Percentiles rank a stretch among this genome's conserved stretches.
Evolutionary conservation across 352 stramenopile genomes (phyloP).

Genomic region (Pythium biforme): DNA sequence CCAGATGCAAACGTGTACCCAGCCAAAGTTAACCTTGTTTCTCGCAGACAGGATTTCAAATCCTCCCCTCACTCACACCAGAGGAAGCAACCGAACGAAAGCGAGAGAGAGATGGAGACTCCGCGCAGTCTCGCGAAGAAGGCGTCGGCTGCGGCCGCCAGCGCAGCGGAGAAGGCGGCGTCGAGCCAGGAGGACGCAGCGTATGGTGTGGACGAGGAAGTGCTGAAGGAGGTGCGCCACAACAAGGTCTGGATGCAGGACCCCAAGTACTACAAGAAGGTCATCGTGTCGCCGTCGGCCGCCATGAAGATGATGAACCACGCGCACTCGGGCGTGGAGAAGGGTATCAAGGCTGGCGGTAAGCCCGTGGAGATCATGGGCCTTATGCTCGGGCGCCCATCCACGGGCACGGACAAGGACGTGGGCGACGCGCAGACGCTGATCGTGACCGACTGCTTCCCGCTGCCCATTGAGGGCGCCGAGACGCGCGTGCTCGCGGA

Average conservation of each 20-base stretch:
- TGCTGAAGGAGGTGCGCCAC: conserved; percentile 81
- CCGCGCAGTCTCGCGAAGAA: conserved; percentile 18
- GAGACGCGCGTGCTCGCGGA: conserved; percentile 96
- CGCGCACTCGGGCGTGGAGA: conserved; percentile 97
- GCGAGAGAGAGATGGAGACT: conserved; percentile 17
- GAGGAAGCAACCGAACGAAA: conserved; percentile 2
- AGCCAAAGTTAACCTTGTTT: conserved; percentile 13
- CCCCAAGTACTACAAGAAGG: conserved; percentile 95
- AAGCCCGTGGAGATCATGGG: conserved; percentile 99
- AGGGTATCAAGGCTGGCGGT: conserved; percentile 94
- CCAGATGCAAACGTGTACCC: conserved; percentile 6
- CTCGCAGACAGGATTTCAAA: not conserved
- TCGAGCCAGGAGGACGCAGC: conserved; percentile 53
- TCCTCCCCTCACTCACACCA: not conserved
- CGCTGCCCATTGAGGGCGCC: conserved; percentile 96
- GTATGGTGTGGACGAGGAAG: conserved; percentile 82
- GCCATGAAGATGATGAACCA: conserved; percentile 98
- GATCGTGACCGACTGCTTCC: conserved; percentile 98
- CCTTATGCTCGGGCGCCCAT: conserved; percentile 94
- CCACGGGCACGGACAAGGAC: conserved; percentile 81
- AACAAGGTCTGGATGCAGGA: conserved; percentile 91
- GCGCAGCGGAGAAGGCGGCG: too few relatives aligned
- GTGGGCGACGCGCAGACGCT: conserved; percentile 89
- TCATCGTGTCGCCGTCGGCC: conserved; percentile 92
- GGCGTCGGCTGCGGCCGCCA: too few relatives aligned